Evolutionary conservation across 371 early-diverging fungal genomes (phyloP), one percentile per base, ranked within the genome.

Genomic region (Thermomucor indicae-seudaticae): DNA sequence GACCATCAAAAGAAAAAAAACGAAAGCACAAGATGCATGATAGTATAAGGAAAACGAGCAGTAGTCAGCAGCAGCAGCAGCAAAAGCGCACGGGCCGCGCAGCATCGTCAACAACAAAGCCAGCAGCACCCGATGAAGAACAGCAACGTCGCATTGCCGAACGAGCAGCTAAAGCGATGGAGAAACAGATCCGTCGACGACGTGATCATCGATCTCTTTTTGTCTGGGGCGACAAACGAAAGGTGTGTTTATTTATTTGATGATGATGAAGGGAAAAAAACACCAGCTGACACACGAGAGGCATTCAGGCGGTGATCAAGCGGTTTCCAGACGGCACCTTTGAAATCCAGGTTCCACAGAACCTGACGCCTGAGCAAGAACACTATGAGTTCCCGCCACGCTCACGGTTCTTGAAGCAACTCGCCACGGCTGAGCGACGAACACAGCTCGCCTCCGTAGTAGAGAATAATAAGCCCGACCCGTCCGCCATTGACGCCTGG

Each of bases 301-400:
- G 25, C 19, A 17, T 49, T 2, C 63, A 72, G 73, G 67, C 65
- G 35, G 29, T 62, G 14, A 64, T 72, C 41, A 65, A 66, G 24
- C 51, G 57, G 27, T 64, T 64, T 27, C 69, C 73, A 37, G 65
- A 73, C 42, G 73, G 73, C n/a, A 43, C 56, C 4, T 66, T 63
- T 28, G 73, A 73, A 51, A 73, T 73, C n/a, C 52, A 66, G 34
- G 65, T 73, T 12, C 73, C 70, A 39, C 73, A 73, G 49, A 62
- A 49, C 49, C 44, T 73, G 40, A 73, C 73, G n/a, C 50, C 64
- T 41, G 73, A 73, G 51, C 67, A 73, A 57, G 57, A 73, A 32
- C 62, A 67, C 19, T 73, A 73, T 44, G 64, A 73, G 58, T 73
- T 73, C 48, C 73, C 73, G 43, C 73, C 70, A 35, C 50, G 73